These are phyloP conservation scores for Falciphora oryzae DNA, from an alignment of 2,329 filamentous ascomycete species.

Conservation along the genomic window DNA sequence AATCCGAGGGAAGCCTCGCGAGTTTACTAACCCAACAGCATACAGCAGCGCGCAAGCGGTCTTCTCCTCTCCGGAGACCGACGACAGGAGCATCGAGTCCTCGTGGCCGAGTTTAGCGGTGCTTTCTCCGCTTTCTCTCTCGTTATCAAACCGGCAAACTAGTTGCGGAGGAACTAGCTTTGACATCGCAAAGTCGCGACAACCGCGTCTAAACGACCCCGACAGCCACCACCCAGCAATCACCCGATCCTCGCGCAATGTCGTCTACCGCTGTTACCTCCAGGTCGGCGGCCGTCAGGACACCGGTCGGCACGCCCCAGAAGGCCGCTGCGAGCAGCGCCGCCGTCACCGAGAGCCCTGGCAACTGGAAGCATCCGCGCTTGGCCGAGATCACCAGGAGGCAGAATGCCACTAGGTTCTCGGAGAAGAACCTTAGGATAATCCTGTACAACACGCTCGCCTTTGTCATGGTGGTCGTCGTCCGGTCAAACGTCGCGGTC, in stretches of 20 bases:
- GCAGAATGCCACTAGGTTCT: conserved; percentile 72
- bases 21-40: conserved; percentile 3
- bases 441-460: conserved; percentile 61
- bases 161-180: background rate
- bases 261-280: conserved; percentile 8
- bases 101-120: background rate
- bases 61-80: background rate
- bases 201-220: background rate
- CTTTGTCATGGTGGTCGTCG: conserved; percentile 23
- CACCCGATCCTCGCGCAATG: conserved; percentile 1
- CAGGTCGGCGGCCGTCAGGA: background rate
- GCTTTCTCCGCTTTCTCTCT: background rate
- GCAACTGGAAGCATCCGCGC: conserved; percentile 86
- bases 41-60: background rate
- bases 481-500: background rate
- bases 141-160: background rate
- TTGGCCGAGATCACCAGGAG: conserved; percentile 81
- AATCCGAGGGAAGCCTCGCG: conserved; percentile 10
- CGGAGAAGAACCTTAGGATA: conserved; percentile 65
- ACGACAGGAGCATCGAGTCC: background rate
- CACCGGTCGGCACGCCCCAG: conserved; percentile 9
- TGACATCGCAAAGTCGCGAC: background rate
- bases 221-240: background rate
- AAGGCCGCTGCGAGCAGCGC: conserved; percentile 13
- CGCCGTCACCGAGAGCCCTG: conserved; percentile 49